phyloP scores from a whole-genome alignment of 768 basidiomycete genomes.

The Leccinum fibrillosum region DNA sequence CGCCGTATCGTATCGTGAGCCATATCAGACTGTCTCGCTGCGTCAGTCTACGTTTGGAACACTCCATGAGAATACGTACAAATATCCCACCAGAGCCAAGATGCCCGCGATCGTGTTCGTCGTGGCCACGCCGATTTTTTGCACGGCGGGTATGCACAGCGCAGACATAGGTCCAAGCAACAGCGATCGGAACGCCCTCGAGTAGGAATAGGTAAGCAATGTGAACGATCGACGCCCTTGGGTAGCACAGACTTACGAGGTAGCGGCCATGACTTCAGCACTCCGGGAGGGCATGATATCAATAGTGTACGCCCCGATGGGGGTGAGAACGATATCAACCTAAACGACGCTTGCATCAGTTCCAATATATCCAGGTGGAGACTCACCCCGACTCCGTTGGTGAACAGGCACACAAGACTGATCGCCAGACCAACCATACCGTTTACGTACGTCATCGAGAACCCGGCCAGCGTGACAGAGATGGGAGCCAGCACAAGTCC shows the following conservation, averaged over 20 bases:
- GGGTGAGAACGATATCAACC: slow-evolving; percentile 57
- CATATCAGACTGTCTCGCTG: slow-evolving; percentile 42
- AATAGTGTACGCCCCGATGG: slow-evolving; percentile 53
- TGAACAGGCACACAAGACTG: slow-evolving; percentile 54
- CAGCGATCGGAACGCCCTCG: slow-evolving; percentile 22
- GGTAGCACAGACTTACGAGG: slow-evolving; percentile 39
- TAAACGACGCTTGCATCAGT: slow-evolving; percentile 20
- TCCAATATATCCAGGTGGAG: neutral
- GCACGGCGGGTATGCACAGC: slow-evolving; percentile 40
- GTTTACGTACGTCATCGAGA: slow-evolving; percentile 49
- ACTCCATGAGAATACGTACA: slow-evolving; percentile 36
- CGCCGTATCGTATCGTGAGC: slow-evolving; percentile 55
- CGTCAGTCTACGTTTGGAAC: neutral
- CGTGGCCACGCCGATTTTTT: slow-evolving; percentile 46
- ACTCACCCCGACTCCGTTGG: slow-evolving; percentile 63
- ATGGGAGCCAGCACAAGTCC: slow-evolving; percentile 50
- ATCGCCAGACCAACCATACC: slow-evolving; percentile 48
- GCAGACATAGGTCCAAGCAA: slow-evolving; percentile 14
- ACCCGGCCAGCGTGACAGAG: slow-evolving; percentile 46
- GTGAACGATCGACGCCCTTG: neutral
- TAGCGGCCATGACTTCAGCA: slow-evolving; percentile 61
- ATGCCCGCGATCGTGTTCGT: slow-evolving; percentile 48
- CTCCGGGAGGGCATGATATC: slow-evolving; percentile 60
- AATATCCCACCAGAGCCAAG: slow-evolving; percentile 48
- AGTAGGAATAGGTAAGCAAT: neutral